Conservation (phyloP, 768 basidiomycete genomes). For the Pisolithus tinctorius region DNA sequence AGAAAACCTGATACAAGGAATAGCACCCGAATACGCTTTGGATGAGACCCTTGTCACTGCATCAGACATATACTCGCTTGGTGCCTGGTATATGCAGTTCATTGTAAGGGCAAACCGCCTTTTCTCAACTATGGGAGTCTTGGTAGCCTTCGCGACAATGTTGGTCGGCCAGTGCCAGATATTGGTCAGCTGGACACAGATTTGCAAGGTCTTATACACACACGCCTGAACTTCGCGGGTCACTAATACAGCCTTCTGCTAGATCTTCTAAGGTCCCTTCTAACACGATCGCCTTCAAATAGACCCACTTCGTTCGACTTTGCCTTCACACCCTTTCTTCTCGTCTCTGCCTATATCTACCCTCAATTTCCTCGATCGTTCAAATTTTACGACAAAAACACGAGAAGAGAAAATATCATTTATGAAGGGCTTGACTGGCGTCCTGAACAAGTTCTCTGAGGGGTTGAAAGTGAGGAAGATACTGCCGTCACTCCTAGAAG, state of each 20-base stretch:
- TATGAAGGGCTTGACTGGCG: constrained; percentile 80
- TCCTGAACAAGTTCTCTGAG: constrained; percentile 82
- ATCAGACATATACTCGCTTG: constrained; percentile 91
- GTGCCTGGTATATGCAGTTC: constrained; percentile 89
- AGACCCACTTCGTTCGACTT: constrained; percentile 72
- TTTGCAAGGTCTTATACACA: constrained; percentile 51
- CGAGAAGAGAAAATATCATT: constrained; percentile 95
- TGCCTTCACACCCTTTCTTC: constrained; percentile 87
- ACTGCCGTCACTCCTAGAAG: constrained; percentile 86
- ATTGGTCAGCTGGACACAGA: constrained; percentile 64
- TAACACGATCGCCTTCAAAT: constrained; percentile 69
- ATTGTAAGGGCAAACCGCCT: constrained; percentile 81
- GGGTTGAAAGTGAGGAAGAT: constrained; percentile 84
- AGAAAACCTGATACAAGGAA: constrained; percentile 5
- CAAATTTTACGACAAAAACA: constrained; percentile 90
- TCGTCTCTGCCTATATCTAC: constrained; percentile 94
- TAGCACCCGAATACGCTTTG: constrained; percentile 91
- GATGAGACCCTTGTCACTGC: constrained; percentile 83
- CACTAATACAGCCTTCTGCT: constrained; percentile 5
- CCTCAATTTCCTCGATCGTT: constrained; percentile 91
- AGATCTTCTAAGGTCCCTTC: constrained; percentile 76
- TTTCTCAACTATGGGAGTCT: constrained; percentile 81
- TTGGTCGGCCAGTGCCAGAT: constrained; percentile 54
- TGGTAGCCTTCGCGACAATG: constrained; percentile 60
- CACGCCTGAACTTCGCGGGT: constrained; percentile 1